Evolutionary conservation across 208 protist genomes (phyloP).

Genomic region (Crithidia thermophila): DNA sequence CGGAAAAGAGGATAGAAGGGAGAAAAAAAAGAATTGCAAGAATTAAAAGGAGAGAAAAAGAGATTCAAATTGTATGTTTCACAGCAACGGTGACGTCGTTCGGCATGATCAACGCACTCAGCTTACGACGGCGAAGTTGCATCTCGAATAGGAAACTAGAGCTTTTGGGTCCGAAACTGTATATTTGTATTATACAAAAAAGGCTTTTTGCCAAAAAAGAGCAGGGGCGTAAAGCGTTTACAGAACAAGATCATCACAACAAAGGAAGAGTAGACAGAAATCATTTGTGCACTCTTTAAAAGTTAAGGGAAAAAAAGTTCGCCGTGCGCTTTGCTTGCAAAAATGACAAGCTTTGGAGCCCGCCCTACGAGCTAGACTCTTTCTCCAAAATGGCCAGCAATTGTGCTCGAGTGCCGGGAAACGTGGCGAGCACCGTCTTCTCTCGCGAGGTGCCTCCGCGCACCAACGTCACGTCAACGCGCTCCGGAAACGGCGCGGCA

Average conservation of each 20-base stretch:
- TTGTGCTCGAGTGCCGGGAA: constrained; percentile 64
- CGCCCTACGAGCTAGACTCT: constrained; percentile 10
- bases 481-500: constrained; percentile 9
- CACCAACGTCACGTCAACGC: constrained; percentile 55
- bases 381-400: constrained; percentile 54
- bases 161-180: no score
- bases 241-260: no score
- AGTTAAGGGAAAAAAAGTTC: no score
- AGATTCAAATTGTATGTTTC: neutral
- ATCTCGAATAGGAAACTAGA: no score
- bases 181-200: no score
- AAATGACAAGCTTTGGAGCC: neutral
- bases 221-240: no score
- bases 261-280: no score
- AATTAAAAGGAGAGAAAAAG: neutral
- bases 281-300: no score
- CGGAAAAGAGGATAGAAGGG: neutral
- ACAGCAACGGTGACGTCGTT: neutral
- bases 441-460: constrained; percentile 58
- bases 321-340: no score
- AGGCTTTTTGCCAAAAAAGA: no score
- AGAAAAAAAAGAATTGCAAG: neutral
- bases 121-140: no score
- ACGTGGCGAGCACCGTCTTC: constrained; percentile 59
- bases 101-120: no score